Evolutionary conservation across 805 yeast genomes (phyloP).

Genomic region (Zygoascus bituminiphila): DNA sequence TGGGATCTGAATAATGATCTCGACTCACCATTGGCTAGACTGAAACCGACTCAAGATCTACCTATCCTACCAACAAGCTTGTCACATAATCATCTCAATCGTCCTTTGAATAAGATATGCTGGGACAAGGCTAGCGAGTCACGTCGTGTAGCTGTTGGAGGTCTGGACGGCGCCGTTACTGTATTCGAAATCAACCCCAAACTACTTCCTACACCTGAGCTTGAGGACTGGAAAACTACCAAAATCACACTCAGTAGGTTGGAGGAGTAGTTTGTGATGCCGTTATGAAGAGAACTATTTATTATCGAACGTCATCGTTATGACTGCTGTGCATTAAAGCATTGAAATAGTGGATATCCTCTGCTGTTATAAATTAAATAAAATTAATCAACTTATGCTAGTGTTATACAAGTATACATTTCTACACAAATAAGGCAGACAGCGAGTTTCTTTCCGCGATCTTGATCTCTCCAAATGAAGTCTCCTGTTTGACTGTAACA

Average conservation of each 20-base stretch:
- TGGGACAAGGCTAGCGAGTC: slow-evolving; percentile 25
- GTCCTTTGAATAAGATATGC: slow-evolving; percentile 25
- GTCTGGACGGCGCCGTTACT: slow-evolving; percentile 26
- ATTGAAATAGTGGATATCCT: neutral
- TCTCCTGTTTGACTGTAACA: slow-evolving; percentile 50
- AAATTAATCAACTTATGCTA: neutral
- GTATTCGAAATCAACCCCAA: slow-evolving; percentile 22
- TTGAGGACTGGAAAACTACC: slow-evolving; percentile 12
- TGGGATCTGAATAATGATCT: slow-evolving; percentile 32
- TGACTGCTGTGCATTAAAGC: no score
- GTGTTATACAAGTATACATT: neutral
- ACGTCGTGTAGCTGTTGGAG: slow-evolving; percentile 26
- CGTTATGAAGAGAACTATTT: neutral
- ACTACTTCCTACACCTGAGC: slow-evolving; percentile 6
- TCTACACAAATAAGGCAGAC: slow-evolving; percentile 18
- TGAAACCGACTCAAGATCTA: slow-evolving; percentile 10
- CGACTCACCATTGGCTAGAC: slow-evolving; percentile 23
- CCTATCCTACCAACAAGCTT: neutral
- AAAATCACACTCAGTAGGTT: slow-evolving; percentile 6
- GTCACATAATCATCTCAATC: slow-evolving; percentile 2
- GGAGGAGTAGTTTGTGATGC: neutral
- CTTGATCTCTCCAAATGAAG: slow-evolving; percentile 51
- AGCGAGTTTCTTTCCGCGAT: slow-evolving; percentile 37
- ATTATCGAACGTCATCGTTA: no score
- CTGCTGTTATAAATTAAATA: neutral